Base-by-base conservation (phyloP, 1,284 basidiomycete genomes). In the Sparassis latifolia region DNA sequence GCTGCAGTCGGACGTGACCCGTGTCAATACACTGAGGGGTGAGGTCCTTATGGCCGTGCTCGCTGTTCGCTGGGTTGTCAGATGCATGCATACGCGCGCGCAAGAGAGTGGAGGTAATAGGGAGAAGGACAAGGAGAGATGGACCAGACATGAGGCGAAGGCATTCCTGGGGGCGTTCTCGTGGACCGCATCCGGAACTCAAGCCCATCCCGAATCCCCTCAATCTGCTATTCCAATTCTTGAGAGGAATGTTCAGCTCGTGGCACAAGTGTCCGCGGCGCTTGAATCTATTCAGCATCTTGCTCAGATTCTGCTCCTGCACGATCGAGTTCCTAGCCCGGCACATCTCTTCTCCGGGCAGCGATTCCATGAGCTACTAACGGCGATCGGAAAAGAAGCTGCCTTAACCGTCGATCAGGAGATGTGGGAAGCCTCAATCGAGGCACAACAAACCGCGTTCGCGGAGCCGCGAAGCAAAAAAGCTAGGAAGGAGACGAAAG, bases 211-310 rank as follows among this genome's bases (percentile, higher is more conserved):
- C 5, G 27, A 33, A 27, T 52, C 12, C 46, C 47, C 28, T 44
- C 44, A 31, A 20, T 2, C 2, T n/a, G 42, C 28, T 9, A 35
- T 35, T 12, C 40, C 63, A 32, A 66, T 82, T 30, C 59, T 66
- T 12, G 82, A 84, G 60, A 74, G 89, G 6, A 78, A 84, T 56
- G 71, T 89, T 29, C 86, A 91, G 57, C 73, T 92, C 20, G 74
- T 79, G 41, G 85, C 89, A 0, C 89, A 92, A 59, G 59, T 82
- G 5, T 66, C 80, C 2, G 73, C 77, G 48, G 77, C 83, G 1
- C 62, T 86, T 20, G 81, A 86, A 50, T 72, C 73, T 31, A 69
- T 85, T 37, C 76, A 79, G 31, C 73, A 81, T 27, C 67, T 89
- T 27, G 68, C 77, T 0, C 79, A 89, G 56, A 72, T 78, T 4